Conservation (phyloP, 768 basidiomycete species). For the Crassisporium funariophilum region DNA sequence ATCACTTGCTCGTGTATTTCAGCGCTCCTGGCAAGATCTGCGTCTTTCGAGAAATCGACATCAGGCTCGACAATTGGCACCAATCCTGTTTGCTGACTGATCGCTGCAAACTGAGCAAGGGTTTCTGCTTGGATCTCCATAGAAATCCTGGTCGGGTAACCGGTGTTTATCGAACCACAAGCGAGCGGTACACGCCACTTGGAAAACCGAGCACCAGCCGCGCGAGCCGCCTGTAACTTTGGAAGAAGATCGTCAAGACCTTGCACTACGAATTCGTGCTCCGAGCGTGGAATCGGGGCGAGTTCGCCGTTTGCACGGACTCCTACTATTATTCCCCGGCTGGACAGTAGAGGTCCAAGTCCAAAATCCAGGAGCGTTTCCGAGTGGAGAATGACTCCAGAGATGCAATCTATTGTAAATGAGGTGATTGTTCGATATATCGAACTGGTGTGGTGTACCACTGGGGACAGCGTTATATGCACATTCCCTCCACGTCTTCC, state of each 20-base stretch:
- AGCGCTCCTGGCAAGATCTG: slow-evolving; percentile 44
- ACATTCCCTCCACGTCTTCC: slow-evolving; percentile 46
- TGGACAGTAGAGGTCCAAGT: slow-evolving; percentile 43
- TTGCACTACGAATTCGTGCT: slow-evolving; percentile 48
- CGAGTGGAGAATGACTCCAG: slow-evolving; percentile 52
- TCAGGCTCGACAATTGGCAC: slow-evolving; percentile 59
- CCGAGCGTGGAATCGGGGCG: slow-evolving; percentile 44
- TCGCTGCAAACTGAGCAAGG: slow-evolving; percentile 48
- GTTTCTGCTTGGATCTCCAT: slow-evolving; percentile 50
- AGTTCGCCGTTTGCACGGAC: slow-evolving; percentile 54
- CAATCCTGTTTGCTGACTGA: slow-evolving; percentile 52
- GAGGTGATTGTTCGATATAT: neutral
- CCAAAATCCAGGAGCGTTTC: slow-evolving; percentile 53
- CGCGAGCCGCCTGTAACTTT: slow-evolving; percentile 42
- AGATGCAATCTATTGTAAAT: slow-evolving; percentile 42
- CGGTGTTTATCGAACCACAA: slow-evolving; percentile 37
- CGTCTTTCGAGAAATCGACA: slow-evolving; percentile 51
- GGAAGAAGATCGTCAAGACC: slow-evolving; percentile 50
- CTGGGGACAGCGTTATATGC: slow-evolving; percentile 44
- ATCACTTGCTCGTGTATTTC: slow-evolving; percentile 51
- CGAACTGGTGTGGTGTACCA: slow-evolving; percentile 24
- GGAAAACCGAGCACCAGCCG: slow-evolving; percentile 50
- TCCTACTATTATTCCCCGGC: slow-evolving; percentile 49
- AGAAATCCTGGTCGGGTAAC: slow-evolving; percentile 41
- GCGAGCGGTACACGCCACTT: slow-evolving; percentile 54